These are phyloP conservation scores for Cladosporium velox DNA, from an alignment of 2,329 filamentous ascomycete genomes.

Conservation along the genomic window DNA sequence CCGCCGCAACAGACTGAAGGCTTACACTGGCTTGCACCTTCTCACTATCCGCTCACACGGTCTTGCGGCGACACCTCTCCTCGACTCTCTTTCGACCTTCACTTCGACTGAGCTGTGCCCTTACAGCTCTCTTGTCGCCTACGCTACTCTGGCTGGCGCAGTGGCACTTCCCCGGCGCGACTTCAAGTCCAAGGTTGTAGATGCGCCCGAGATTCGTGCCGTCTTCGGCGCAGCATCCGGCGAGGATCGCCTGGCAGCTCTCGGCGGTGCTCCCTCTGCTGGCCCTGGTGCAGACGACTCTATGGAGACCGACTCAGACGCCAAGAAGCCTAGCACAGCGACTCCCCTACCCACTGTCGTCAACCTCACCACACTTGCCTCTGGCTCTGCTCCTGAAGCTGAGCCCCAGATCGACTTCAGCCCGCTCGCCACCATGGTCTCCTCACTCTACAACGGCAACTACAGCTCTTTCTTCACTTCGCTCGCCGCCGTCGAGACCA, in stretches of 20 bases:
- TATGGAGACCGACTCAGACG: constrained; percentile 45
- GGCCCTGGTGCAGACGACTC: constrained; percentile 77
- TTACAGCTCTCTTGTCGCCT: constrained; percentile 91
- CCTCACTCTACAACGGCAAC: constrained; percentile 88
- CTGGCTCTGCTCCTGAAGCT: constrained; percentile 53
- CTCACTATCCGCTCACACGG: constrained; percentile 91
- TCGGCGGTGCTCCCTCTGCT: constrained; percentile 77
- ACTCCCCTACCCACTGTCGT: constrained; percentile 66
- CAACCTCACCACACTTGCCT: constrained; percentile 82
- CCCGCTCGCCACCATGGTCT: constrained; percentile 81
- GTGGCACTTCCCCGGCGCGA: constrained; percentile 94
- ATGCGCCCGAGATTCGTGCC: constrained; percentile 96
- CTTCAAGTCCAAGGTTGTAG: constrained; percentile 98
- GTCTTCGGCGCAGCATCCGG: constrained; percentile 76
- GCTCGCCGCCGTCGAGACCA: constrained; percentile 85
- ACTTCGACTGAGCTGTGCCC: constrained; percentile 98
- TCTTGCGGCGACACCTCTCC: constrained; percentile 83
- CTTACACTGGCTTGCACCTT: constrained; percentile 92
- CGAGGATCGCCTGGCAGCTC: constrained; percentile 81
- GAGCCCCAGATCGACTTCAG: constrained; percentile 87
- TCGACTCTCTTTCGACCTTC: constrained; percentile 96
- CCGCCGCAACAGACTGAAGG: constrained; percentile 95
- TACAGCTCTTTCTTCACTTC: constrained; percentile 94
- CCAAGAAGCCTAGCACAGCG: constrained; percentile 42
- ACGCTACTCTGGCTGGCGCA: constrained; percentile 91